Evolutionary conservation across 495 filamentous ascomycete genomes (phyloP), one percentile per base, ranked within the genome.

Genomic region (Hypoxylon crocopeplum): DNA sequence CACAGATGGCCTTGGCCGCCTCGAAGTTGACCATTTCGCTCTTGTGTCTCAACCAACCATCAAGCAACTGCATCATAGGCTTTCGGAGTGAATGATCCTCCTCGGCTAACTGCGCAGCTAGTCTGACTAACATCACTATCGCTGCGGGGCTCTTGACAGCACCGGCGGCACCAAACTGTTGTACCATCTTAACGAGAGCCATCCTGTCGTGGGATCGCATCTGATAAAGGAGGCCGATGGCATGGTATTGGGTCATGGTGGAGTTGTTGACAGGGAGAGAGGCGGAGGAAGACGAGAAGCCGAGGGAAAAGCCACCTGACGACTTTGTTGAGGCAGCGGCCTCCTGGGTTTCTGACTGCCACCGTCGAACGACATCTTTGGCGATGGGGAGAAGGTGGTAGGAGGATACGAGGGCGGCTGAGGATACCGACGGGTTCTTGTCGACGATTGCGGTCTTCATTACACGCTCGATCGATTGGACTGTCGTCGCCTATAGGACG

Each of bases 11-110:
- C 80, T 98, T 98, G 17, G 94, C 95, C 46, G 94, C 94, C 77
- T 99, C 94, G 66, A 99, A 98, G 76, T 97, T 99, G 73, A 98
- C 95, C 95, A 99, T 98, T 69, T 99, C 94, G 69, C 92, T 92
- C 85, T 99, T 99, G 74, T 99, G 93, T 72, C 94, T 85, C 68
- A 97, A 83, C 93, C 92, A 97, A 66, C 93, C 91, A 75, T 97
- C 93, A 72, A 97, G 81, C 69, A 97, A 84, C 72, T 89, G 84
- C 84, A 95, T 91, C 93, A 97, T 96, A 55, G 90, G 90, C 75
- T 90, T 95, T 64, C 93, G 84, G 60, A 99, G 81, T 56, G 89
- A 85, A 16, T 81, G 80, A 67, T 99, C 94, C 63, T 98, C 95
- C 71, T 97, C 91, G 40, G 94, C 94, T 56, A 99, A 79, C 77